phyloP scores from a whole-genome alignment of 2,329 filamentous ascomycete genomes.

The Xylariaceae sp. region DNA sequence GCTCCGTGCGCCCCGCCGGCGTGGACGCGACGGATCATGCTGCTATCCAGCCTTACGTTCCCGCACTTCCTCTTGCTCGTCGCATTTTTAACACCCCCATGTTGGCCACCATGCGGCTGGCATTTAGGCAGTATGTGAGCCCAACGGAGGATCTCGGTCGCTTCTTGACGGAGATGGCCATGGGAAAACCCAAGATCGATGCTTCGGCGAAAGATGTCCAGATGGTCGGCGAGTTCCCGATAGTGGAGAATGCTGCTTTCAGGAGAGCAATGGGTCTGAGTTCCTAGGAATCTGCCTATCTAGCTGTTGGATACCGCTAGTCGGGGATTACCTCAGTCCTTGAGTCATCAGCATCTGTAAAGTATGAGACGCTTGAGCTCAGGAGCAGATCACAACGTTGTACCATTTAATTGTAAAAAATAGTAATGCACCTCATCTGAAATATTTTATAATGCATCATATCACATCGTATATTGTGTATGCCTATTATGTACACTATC shows the following conservation, averaged over 20 bases:
- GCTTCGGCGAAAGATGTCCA: slow-evolving; percentile 19
- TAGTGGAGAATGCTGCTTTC: slow-evolving; percentile 26
- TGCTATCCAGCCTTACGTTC: slow-evolving; percentile 39
- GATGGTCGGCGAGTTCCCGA: slow-evolving; percentile 25
- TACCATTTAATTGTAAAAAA: too few relatives aligned
- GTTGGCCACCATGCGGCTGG: slow-evolving; percentile 18
- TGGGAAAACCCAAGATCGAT: slow-evolving; percentile 31
- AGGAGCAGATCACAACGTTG: too few relatives aligned
- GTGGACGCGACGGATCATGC: slow-evolving; percentile 48
- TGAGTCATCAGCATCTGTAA: too few relatives aligned
- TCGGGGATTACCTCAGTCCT: too few relatives aligned
- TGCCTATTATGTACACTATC: too few relatives aligned
- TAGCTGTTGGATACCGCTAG: too few relatives aligned
- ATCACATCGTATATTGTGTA: too few relatives aligned
- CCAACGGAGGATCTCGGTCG: slow-evolving; percentile 41
- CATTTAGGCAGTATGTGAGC: slow-evolving; percentile 23
- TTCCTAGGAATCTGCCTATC: too few relatives aligned
- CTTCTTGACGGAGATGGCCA: slow-evolving; percentile 41
- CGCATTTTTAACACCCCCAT: slow-evolving; percentile 16
- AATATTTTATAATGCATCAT: too few relatives aligned
- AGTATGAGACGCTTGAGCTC: too few relatives aligned
- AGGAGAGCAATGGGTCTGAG: slow-evolving; percentile 17
- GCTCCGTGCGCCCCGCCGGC: slow-evolving; percentile 53
- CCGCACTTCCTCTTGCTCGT: slow-evolving; percentile 20
- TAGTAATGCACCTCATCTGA: too few relatives aligned